Evolutionary conservation across 2,329 filamentous ascomycete genomes (phyloP).

Genomic region (Diaporthe citri): DNA sequence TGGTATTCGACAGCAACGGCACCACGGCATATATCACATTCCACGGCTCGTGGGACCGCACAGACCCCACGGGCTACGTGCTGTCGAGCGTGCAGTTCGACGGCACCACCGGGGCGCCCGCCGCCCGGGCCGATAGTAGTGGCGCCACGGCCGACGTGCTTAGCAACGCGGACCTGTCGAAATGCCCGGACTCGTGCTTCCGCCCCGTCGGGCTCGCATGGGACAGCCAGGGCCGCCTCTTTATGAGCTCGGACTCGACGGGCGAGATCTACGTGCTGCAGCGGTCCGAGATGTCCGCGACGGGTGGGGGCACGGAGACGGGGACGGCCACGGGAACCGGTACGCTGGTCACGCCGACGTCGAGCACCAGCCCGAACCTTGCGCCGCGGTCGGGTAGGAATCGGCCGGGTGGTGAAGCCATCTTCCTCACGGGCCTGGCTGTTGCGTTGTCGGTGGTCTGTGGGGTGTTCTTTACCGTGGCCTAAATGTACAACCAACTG

Average conservation of each 20-base stretch:
- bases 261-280: slow-evolving; percentile 74
- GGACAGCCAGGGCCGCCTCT: slow-evolving; percentile 66
- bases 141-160: slow-evolving; percentile 66
- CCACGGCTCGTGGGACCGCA: slow-evolving; percentile 75
- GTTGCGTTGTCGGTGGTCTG: slow-evolving; percentile 41
- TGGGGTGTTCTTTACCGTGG: slow-evolving; percentile 40
- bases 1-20: slow-evolving; percentile 72
- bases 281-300: slow-evolving; percentile 40
- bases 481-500: slow-evolving; percentile 15
- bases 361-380: slow-evolving; percentile 39
- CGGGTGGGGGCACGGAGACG: neutral
- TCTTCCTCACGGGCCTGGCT: slow-evolving; percentile 41
- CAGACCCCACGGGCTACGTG: slow-evolving; percentile 52
- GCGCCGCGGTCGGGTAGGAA: slow-evolving; percentile 39
- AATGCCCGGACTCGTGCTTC: slow-evolving; percentile 71
- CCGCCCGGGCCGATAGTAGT: slow-evolving; percentile 55
- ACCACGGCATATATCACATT: slow-evolving; percentile 76
- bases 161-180: slow-evolving; percentile 63
- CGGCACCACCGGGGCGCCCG: slow-evolving; percentile 55
- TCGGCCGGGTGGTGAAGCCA: slow-evolving; percentile 29
- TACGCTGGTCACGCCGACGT: slow-evolving; percentile 40
- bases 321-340: slow-evolving; percentile 31
- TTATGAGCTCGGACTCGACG: slow-evolving; percentile 72
- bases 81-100: slow-evolving; percentile 57
- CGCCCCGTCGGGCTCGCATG: slow-evolving; percentile 71